Evolutionary conservation across 305 asterid species (phyloP).

Genomic region (Rubia occidens): DNA sequence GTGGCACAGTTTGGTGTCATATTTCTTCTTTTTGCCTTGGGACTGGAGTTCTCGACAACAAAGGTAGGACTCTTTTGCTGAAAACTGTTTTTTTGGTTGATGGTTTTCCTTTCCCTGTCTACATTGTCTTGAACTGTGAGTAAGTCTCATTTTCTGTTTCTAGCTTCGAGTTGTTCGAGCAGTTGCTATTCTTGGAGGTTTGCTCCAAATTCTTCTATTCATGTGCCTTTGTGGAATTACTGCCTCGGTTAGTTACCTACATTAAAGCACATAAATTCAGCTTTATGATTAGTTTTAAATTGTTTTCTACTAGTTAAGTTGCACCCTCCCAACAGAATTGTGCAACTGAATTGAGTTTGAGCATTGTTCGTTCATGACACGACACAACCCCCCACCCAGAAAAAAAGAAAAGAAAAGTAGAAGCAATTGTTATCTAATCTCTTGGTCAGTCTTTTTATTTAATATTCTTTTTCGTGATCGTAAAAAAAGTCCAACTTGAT

Average conservation of each 20-base stretch:
- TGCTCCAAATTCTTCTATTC: conserved; percentile 81
- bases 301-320: neutral
- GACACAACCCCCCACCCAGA: neutral
- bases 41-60: conserved; percentile 82
- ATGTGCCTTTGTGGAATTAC: conserved; percentile 92
- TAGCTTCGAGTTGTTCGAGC: conserved; percentile 98
- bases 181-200: conserved; percentile 95
- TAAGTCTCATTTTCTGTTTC: conserved; percentile 20
- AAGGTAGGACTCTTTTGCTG: conserved; percentile 47
- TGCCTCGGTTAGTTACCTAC: conserved; percentile 50
- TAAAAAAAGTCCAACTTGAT: conserved; percentile 18
- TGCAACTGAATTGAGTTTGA: neutral
- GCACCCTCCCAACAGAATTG: neutral
- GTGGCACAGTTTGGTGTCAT: conserved; percentile 99
- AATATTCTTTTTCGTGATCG: conserved; percentile 3
- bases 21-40: conserved; percentile 96
- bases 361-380: neutral
- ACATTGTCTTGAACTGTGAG: conserved; percentile 11
- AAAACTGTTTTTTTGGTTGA: neutral
- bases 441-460: neutral
- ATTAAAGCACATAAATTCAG: conserved; percentile 10
- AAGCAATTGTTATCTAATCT: neutral
- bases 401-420: neutral
- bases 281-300: conserved; percentile 7
- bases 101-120: conserved; percentile 5